Evolutionary conservation across 2,329 filamentous ascomycete genomes (phyloP), one percentile per base, ranked within the genome.

Genomic region (Colletotrichum lupini): DNA sequence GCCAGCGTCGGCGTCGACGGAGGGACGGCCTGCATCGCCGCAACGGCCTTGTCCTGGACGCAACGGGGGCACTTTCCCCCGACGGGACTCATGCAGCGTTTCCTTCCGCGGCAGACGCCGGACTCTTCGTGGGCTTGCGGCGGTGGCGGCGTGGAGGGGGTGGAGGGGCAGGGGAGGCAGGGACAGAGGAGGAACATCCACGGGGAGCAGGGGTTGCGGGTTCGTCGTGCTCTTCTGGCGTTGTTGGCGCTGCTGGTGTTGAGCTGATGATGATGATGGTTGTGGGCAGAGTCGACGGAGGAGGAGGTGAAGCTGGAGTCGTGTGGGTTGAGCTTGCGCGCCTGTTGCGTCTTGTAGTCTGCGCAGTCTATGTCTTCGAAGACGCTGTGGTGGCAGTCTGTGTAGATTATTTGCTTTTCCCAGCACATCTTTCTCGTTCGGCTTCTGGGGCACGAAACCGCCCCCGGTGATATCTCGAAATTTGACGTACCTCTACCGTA

Each of bases 371-470:
- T n/a, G 30, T 58, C 52, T 52, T 63, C 58, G 19, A 37, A 32
- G 2, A 19, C 30, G 9, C 52, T 37, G 52, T 72, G 69, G 22
- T 37, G 37, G 58, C 69, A 72, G 28, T 12, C 22, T 32, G 26
- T 72, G 35, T 46, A 72, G 46, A 62, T 52, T 35, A 30, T 68
- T 37, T 72, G 65, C 37, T 72, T 72, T 6, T 28, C 62, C 57
- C 46, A 72, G 65, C 69, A 72, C 69, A 72, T 72, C 3, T 62
- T 30, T 22, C 35, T 46, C 1, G 8, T 14, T 14, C 2, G n/a
- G 8, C 37, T 35, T 24, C 26, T 0, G 46, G 7, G 14, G 12
- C 22, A 68, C 42, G 14, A 16, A 30, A 19, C 19, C 30, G 1
- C 8, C 28, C 37, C 4, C 1, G 16, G 12, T 11, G 42, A 4